These are phyloP conservation scores for Thielaviopsis euricoi DNA, from an alignment of 2,329 filamentous ascomycete genomes.

Conservation along the genomic window DNA sequence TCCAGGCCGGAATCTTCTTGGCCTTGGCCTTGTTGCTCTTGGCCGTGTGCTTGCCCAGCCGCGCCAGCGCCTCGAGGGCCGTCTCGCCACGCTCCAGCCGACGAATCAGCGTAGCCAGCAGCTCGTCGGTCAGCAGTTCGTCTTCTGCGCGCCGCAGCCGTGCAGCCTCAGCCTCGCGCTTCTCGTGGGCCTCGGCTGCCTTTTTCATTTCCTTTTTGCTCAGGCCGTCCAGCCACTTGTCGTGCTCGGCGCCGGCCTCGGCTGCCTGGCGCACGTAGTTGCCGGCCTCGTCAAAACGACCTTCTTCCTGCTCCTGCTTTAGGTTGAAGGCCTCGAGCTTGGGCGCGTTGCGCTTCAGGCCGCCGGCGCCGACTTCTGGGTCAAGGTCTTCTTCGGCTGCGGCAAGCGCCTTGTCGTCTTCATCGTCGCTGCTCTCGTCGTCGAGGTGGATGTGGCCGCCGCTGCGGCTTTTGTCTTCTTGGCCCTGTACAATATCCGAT, in stretches of 20 bases:
- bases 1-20: constrained; percentile 47
- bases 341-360: constrained; percentile 82
- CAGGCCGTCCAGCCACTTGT: constrained; percentile 80
- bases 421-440: constrained; percentile 39
- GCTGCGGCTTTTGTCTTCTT: constrained; percentile 56
- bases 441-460: constrained; percentile 54
- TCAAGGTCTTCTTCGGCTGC: constrained; percentile 63
- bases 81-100: constrained; percentile 70
- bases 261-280: constrained; percentile 82
- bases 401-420: constrained; percentile 54
- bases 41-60: constrained; percentile 53
- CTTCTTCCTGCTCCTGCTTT: constrained; percentile 76
- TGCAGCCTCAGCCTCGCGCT: constrained; percentile 60
- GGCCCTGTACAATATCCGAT: constrained; percentile 52
- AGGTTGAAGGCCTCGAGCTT: constrained; percentile 96
- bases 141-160: constrained; percentile 61
- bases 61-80: constrained; percentile 68
- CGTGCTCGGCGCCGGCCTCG: constrained; percentile 80
- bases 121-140: constrained; percentile 52
- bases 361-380: constrained; percentile 77
- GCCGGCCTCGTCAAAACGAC: constrained; percentile 74
- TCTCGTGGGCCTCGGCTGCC: constrained; percentile 75
- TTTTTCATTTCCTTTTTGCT: constrained; percentile 87
- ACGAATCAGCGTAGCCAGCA: constrained; percentile 56
- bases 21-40: constrained; percentile 29